Conservation (phyloP, 1,284 basidiomycete genomes). For the Coniophora puteana region DNA sequence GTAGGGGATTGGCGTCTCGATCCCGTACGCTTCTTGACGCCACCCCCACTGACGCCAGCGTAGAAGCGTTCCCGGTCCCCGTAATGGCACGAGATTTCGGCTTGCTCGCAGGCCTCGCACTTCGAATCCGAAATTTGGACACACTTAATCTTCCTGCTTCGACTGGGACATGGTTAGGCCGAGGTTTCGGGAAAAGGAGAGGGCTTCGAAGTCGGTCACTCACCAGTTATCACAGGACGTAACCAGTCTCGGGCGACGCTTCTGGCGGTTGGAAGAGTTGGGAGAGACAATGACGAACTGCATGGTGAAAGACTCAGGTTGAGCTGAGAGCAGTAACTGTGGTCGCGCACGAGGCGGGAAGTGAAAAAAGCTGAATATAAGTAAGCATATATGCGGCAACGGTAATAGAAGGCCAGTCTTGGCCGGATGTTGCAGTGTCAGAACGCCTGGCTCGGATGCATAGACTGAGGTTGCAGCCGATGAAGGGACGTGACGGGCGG, state of each 20-base stretch:
- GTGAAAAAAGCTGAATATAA: too few species aligned
- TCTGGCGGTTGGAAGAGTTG: constrained; percentile 61
- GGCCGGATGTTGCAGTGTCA: too few species aligned
- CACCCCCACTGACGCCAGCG: constrained; percentile 68
- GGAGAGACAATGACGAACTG: constrained; percentile 84
- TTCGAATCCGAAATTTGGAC: constrained; percentile 61
- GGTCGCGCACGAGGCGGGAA: too few species aligned
- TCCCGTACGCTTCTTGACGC: too few species aligned
- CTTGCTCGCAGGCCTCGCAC: constrained; percentile 71
- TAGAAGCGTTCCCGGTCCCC: constrained; percentile 80
- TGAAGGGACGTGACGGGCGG: too few species aligned
- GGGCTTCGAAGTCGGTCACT: constrained; percentile 14
- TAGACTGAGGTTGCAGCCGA: too few species aligned
- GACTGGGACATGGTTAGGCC: constrained; percentile 40
- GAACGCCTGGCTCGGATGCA: too few species aligned
- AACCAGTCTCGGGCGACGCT: constrained; percentile 78
- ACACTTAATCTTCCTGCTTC: constrained; percentile 82
- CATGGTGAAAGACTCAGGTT: constrained; percentile 48
- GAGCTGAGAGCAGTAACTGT: too few species aligned
- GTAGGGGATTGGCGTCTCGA: too few species aligned
- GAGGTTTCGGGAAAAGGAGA: constrained; percentile 10
- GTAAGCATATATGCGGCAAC: too few species aligned
- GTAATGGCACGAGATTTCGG: constrained; percentile 68
- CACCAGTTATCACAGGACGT: constrained; percentile 85
- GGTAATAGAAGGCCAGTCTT: too few species aligned